Evolutionary conservation across 768 basidiomycete genomes (phyloP), one percentile per base, ranked within the genome.

Genomic region (Tricholoma sp.): DNA sequence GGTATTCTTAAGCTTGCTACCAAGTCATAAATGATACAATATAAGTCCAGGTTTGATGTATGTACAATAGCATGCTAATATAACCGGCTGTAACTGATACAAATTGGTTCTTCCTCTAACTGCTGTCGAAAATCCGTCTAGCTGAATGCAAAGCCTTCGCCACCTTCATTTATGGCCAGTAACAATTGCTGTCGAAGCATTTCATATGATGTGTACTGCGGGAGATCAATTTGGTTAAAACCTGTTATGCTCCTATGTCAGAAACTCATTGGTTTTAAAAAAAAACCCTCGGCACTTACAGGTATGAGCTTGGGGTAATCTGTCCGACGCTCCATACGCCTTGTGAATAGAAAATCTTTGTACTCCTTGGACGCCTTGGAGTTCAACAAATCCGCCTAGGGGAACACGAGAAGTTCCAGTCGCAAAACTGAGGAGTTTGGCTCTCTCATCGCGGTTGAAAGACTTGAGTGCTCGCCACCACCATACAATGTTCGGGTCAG

Each of bases 381-480:
- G 78, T 57, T 98, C 94, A 41, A 86, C 85, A 72, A 98, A 99
- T 16, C 97, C 97, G 52, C 86, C 89, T 37, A 98, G 82, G 8
- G 96, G 96, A 0, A 99, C 96, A 47, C 95, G 82, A 8, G 94
- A 94, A 5, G 91, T 85, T 58, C 93, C 85, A 1, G 97, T 96
- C 12, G 94, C 95, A 72, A 99, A 99, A 77, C 95, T 96, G 56
- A 99, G 79, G 46, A 99, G 92, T 71, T 97, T 94, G 31, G 97
- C 94, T 56, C 94, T 80, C 72, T 99, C 97, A 64, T 98, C 95
- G 32, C 96, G 89, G 63, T 90, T 93, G 76, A 98, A 98, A 8
- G 94, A 96, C 72, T 98, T 94, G 43, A 99, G 82, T 1, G 96
- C 96, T 62, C 97, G 83, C 97, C 97, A 99, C 89, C 94, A 98